Conservation (phyloP, 2,329 filamentous ascomycete genomes). For the Xylariaceae sp. region DNA sequence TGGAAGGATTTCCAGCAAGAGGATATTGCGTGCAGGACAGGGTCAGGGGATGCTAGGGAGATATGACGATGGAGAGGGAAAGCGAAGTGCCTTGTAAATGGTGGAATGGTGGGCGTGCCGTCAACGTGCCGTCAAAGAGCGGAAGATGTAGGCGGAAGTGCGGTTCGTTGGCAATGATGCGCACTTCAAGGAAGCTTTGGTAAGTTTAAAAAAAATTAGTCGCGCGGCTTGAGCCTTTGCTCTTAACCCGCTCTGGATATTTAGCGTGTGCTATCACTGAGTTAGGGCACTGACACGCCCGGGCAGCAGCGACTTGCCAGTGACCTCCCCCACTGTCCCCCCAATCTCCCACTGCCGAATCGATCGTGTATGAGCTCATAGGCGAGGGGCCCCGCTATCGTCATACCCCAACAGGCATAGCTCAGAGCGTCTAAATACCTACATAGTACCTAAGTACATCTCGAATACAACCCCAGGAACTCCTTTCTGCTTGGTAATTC, state of each 20-base stretch:
- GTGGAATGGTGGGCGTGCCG: no score
- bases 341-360: background rate
- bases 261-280: background rate
- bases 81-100: background rate
- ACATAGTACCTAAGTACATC: no score
- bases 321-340: background rate
- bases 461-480: no score
- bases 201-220: slow-evolving; percentile 21
- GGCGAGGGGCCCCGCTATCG: no score
- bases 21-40: background rate
- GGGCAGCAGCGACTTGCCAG: background rate
- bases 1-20: background rate
- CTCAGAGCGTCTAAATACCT: no score
- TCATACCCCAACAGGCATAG: background rate
- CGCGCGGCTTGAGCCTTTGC: slow-evolving; percentile 17
- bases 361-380: background rate
- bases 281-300: background rate
- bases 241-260: background rate
- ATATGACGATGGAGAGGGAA: background rate
- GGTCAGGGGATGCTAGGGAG: background rate
- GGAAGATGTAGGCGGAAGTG: background rate
- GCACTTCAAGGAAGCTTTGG: slow-evolving; percentile 15
- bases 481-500: no score
- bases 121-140: background rate
- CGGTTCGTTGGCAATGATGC: slow-evolving; percentile 16